Percentiles rank a stretch among this genome's conserved stretches.
Conservation (phyloP, 805 yeast species). For the Ogataea ganodermae region DNA sequence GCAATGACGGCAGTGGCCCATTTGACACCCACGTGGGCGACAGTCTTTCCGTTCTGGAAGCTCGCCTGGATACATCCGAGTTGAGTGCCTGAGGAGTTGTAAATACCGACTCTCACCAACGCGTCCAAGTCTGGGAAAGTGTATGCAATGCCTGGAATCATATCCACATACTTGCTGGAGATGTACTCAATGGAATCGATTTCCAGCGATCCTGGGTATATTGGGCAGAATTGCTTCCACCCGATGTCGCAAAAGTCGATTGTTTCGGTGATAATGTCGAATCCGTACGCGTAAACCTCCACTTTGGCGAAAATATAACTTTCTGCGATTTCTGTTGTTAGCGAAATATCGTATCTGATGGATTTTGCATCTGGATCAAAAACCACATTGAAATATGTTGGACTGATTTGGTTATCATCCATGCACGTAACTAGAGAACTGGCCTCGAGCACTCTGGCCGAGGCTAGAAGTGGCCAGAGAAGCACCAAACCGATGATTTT, state of each 20-base stretch:
- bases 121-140: constrained; percentile 88
- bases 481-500: not conserved
- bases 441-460: constrained; percentile 51
- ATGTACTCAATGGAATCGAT: constrained; percentile 70
- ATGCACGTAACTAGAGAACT: constrained; percentile 84
- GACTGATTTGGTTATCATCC: constrained; percentile 72
- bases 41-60: constrained; percentile 77
- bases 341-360: constrained; percentile 65
- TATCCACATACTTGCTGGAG: constrained; percentile 46
- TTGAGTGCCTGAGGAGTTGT: constrained; percentile 38
- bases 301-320: constrained; percentile 66
- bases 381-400: constrained; percentile 70
- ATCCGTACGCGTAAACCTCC: constrained; percentile 84
- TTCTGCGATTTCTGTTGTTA: constrained; percentile 66
- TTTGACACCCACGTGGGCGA: constrained; percentile 75
- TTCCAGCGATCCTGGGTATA: constrained; percentile 79
- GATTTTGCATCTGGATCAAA: constrained; percentile 74
- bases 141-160: constrained; percentile 84
- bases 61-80: constrained; percentile 77
- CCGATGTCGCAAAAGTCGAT: constrained; percentile 66
- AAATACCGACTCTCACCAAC: constrained; percentile 56
- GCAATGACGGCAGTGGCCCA: constrained; percentile 95
- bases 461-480: not conserved
- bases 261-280: constrained; percentile 57
- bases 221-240: constrained; percentile 90